Evolutionary conservation across 768 basidiomycete genomes (phyloP), one percentile per base, ranked within the genome.

Genomic region (Coprinellus micaceus): DNA sequence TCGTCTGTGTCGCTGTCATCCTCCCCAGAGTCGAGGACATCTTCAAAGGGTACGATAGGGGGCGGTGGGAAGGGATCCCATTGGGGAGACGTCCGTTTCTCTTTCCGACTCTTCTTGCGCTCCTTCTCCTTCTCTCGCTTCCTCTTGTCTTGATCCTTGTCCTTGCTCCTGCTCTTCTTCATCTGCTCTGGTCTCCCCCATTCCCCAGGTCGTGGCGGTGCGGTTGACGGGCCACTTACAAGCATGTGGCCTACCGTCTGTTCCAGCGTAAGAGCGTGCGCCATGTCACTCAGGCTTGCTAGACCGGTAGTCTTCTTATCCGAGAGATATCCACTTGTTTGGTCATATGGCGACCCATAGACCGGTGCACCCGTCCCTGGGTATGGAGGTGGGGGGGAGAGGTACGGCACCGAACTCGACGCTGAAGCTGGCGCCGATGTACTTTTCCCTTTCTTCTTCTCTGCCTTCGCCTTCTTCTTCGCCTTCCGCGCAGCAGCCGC

Each of bases 61-160:
- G 40, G 40, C 19, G 40, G 40, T 43, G 40, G 10, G 22, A n/a
- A 47, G 22, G 46, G 24, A n/a, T 25, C n/a, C 33, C 28, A 19
- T 7, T 9, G 13, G 10, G 25, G 25, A 37, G 25, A 51, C n/a
- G 24, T 37, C 21, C 39, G 44, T 4, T 22, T 11, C 22, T 45
- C 28, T 44, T 30, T 44, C 29, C 53, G 47, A 37, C 36, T 50
- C 60, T 29, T 25, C 10, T 53, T 46, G 43, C 56, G 41, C 44
- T 25, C 41, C 43, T 26, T 54, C 26, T 55, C 45, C 17, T 55
- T 52, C 33, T 33, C 45, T 30, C 54, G 57, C 43, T 49, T 45
- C 39, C 51, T 52, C 43, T 46, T 48, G 22, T 25, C 25, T 41
- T 24, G 39, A 30, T n/a, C 40, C 43, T 60, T 44, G 15, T 51